These are phyloP conservation scores for Talaromyces sp. DNA, from an alignment of 2,329 filamentous ascomycete species.

Conservation along the genomic window DNA sequence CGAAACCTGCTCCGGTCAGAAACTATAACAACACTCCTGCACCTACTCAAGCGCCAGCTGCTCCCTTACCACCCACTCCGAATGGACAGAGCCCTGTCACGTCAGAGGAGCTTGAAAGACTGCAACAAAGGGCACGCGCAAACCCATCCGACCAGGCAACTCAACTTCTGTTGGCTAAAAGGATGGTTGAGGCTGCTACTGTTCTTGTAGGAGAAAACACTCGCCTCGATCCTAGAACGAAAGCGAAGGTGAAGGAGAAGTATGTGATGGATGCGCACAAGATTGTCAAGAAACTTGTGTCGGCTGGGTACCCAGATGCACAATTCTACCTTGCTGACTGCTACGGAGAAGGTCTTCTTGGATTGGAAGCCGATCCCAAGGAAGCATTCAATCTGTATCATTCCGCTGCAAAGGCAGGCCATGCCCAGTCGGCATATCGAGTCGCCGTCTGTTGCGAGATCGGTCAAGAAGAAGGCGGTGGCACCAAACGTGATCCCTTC, in stretches of 20 bases:
- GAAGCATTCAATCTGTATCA: conserved; percentile 94
- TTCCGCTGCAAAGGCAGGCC: conserved; percentile 85
- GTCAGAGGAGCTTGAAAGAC: conserved; percentile 71
- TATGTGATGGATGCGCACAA: conserved; percentile 88
- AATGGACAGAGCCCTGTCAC: conserved; percentile 64
- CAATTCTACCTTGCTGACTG: conserved; percentile 95
- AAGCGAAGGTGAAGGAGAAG: conserved; percentile 71
- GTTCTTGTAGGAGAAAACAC: conserved; percentile 76
- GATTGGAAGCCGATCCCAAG: conserved; percentile 79
- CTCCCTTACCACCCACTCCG: conserved; percentile 18
- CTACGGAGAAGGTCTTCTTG: conserved; percentile 78
- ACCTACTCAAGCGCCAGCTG: conserved; percentile 34
- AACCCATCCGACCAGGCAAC: conserved; percentile 73
- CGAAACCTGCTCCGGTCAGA: conserved; percentile 56
- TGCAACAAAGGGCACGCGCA: conserved; percentile 69
- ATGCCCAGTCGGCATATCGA: conserved; percentile 84
- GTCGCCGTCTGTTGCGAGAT: conserved; percentile 98
- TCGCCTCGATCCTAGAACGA: conserved; percentile 67
- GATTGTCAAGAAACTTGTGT: conserved; percentile 83
- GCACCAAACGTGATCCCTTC: conserved; percentile 83
- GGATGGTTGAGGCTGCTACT: conserved; percentile 80
- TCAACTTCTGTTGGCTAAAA: conserved; percentile 76
- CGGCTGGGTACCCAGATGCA: conserved; percentile 73
- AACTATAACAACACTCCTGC: conserved; percentile 52
- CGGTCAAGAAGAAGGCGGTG: conserved; percentile 89